Conservation (phyloP, 23 red algal genomes). For the Gracilaria gracilis region DNA sequence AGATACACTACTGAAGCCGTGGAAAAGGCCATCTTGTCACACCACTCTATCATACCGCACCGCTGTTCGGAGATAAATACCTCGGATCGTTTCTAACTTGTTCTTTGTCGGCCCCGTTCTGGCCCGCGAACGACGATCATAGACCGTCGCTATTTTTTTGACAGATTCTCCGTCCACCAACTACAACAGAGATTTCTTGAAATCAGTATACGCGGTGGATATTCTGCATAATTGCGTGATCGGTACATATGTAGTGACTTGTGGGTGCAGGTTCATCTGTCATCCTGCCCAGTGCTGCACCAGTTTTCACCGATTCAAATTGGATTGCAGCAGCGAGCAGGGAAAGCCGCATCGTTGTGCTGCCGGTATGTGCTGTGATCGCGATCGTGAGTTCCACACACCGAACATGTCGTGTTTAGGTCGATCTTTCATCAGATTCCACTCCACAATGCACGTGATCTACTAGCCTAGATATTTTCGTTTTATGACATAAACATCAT, state of each 20-base stretch:
- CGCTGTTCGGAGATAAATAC: neutral
- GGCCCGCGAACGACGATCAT: neutral
- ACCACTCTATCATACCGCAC: neutral
- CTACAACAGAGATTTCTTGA: neutral
- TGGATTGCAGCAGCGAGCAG: neutral
- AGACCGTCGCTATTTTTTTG: neutral
- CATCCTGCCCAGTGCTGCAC: neutral
- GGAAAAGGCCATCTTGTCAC: no score
- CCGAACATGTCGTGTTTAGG: neutral
- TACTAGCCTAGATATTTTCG: no score
- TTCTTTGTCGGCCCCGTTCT: neutral
- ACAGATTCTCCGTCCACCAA: neutral
- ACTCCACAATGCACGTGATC: neutral
- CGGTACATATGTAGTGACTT: neutral
- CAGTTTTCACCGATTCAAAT: neutral
- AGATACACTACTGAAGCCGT: no score
- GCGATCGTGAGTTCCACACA: neutral
- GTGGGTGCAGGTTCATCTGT: no score
- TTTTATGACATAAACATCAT: neutral
- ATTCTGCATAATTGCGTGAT: constrained; percentile 6
- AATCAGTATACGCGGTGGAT: neutral
- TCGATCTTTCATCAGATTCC: neutral
- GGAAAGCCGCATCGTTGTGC: neutral
- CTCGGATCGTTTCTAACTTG: neutral
- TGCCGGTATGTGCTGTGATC: neutral